A percentile compares a stretch with the other conserved stretches of the same genome.
These are phyloP conservation scores for Cinchona pubescens DNA, from an alignment of 257 asterid species.

Conservation along the genomic window DNA sequence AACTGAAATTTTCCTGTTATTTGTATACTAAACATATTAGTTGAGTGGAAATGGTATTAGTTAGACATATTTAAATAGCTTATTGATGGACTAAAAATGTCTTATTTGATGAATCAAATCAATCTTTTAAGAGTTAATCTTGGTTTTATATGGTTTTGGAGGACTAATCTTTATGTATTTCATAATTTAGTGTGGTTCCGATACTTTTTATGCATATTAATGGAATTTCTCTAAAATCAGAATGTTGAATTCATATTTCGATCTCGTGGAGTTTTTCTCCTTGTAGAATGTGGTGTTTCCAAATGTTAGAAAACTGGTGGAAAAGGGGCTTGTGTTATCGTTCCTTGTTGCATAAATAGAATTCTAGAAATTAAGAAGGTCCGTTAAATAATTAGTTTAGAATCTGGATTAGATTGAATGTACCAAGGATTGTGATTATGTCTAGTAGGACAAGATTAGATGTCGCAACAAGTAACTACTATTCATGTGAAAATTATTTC, in stretches of 20 bases:
- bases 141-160: not conserved
- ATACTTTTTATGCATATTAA: not conserved
- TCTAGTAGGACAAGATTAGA: not conserved
- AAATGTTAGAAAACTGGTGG: not conserved
- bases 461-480: not conserved
- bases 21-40: not conserved
- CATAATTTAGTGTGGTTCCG: not conserved
- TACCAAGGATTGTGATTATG: not conserved
- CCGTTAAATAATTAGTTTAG: not conserved
- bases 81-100: not conserved
- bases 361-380: not conserved
- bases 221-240: not conserved
- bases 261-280: not conserved
- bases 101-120: not conserved
- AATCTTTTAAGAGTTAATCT: not conserved
- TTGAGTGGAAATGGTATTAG: not conserved
- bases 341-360: not conserved
- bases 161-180: not conserved
- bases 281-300: not conserved
- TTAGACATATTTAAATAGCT: no score
- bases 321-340: not conserved
- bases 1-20: not conserved
- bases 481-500: not conserved
- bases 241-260: not conserved
- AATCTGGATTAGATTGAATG: not conserved